Evolutionary conservation across 75 land plant genomes (phyloP), one percentile per base, ranked within the genome.

Genomic region (Pinus taeda): DNA sequence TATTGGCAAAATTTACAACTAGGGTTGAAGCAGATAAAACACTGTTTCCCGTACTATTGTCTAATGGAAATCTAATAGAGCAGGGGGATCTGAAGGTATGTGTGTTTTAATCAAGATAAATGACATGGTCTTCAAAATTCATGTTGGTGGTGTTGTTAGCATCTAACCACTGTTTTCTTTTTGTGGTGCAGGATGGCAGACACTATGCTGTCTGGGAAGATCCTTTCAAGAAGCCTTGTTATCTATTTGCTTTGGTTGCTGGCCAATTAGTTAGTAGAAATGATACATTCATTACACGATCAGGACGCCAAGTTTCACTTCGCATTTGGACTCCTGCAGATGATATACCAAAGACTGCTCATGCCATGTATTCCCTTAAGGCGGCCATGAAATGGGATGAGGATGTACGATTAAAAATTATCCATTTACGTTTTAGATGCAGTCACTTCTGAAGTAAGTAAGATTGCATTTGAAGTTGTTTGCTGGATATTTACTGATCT

Each of bases 341-440:
- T 57, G 99, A 96, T 79, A 66, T 94, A 53, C 88, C 90, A 9
- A 96, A 94, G 78, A 96, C 99, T 65, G 92, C 81, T 5, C 95
- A 96, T 86, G 99, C 99, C 3, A 96, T 96, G 99, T 84, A 90
- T 78, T 89, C 99, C 59, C 80, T 96, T 3, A 92, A 96, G 78
- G 89, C 89, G 60, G 91, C 99, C 42, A 96, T 96, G 99, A 94
- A 96, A 73, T 96, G 99, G 98, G 99, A 96, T 83, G 99, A 96
- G 70, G 97, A 96, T 73, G 99, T 95, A 42, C 76, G 89, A 76
- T 14, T 57, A 3, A 59, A 60, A n/a, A 22, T 62, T 20, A 45
- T 80, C 60, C 57, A 33, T 55, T 20, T 29, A 22, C 26, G 58
- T 69, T 57, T 69, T 62, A 57, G 15, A 20, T 83, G 58, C 61